phyloP scores from a whole-genome alignment of 768 basidiomycete genomes.

The Gelatoporia subvermispora region DNA sequence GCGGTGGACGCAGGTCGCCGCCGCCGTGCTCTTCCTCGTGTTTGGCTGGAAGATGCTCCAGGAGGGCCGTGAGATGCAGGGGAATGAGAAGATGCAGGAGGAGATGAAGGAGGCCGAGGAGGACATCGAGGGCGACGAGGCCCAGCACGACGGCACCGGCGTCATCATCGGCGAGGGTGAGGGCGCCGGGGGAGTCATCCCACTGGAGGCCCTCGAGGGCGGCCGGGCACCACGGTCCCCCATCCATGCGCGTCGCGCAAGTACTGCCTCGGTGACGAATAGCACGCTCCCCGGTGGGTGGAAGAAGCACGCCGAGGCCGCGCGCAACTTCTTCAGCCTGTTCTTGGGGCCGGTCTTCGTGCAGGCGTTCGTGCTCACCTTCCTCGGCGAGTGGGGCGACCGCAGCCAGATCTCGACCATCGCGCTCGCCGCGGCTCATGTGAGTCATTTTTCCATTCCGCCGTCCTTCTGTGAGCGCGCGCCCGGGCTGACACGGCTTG shows the following conservation, averaged over 20 bases:
- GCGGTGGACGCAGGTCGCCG: constrained; percentile 45
- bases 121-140: constrained; percentile 84
- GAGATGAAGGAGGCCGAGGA: constrained; percentile 97
- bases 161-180: constrained; percentile 27
- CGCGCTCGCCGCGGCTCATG: constrained; percentile 91
- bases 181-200: constrained; percentile 39
- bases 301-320: constrained; percentile 47
- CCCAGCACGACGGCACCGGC: constrained; percentile 40
- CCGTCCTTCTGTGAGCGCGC: constrained; percentile 6
- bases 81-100: constrained; percentile 79
- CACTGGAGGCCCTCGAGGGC: constrained; percentile 75
- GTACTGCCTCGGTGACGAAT: constrained; percentile 9
- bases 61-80: constrained; percentile 82
- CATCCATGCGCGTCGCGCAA: constrained; percentile 9
- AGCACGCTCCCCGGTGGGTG: too few relatives aligned
- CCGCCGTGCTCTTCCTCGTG: constrained; percentile 79
- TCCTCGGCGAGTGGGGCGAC: constrained; percentile 99
- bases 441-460: constrained; percentile 34
- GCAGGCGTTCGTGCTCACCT: constrained; percentile 91
- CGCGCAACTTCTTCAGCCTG: constrained; percentile 77
- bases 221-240: constrained; percentile 19
- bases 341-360: constrained; percentile 91
- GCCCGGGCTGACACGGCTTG: constrained; percentile 12
- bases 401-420: constrained; percentile 97
- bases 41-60: constrained; percentile 89